Conservation (phyloP, 306 rosid species). For the Quercus berberidifolia region DNA sequence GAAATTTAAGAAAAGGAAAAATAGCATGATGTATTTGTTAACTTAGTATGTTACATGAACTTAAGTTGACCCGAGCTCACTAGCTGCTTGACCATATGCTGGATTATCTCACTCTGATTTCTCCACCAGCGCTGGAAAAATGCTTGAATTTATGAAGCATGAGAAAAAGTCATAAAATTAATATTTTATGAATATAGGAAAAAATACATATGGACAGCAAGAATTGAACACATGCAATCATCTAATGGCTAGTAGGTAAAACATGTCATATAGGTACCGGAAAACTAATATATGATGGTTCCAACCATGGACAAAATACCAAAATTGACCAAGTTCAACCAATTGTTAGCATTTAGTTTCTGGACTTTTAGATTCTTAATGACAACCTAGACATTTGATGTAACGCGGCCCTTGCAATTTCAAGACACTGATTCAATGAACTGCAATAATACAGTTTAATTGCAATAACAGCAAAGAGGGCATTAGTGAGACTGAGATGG, state of each 20-base stretch:
- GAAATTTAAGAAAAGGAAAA: neutral
- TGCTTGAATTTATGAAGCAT: slow-evolving; percentile 32
- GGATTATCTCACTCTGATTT: slow-evolving; percentile 48
- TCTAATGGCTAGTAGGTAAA: neutral
- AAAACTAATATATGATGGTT: neutral
- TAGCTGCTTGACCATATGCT: slow-evolving; percentile 47
- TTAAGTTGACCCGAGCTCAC: slow-evolving; percentile 75
- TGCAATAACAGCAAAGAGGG: neutral
- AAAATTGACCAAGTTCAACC: neutral
- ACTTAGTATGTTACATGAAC: slow-evolving; percentile 46
- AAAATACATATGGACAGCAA: neutral
- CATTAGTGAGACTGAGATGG: neutral
- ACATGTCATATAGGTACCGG: neutral
- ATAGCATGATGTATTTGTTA: neutral
- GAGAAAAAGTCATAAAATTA: neutral
- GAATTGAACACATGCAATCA: neutral
- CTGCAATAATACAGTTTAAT: neutral
- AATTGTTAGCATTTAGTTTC: neutral
- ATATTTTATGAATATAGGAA: neutral
- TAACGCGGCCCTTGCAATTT: neutral
- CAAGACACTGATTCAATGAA: neutral
- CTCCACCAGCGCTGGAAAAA: slow-evolving; percentile 91
- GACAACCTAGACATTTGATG: neutral
- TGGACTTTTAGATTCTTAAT: neutral
- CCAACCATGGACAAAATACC: neutral